Conservation (phyloP, 305 asterid genomes). For the Fraxinus platypoda region DNA sequence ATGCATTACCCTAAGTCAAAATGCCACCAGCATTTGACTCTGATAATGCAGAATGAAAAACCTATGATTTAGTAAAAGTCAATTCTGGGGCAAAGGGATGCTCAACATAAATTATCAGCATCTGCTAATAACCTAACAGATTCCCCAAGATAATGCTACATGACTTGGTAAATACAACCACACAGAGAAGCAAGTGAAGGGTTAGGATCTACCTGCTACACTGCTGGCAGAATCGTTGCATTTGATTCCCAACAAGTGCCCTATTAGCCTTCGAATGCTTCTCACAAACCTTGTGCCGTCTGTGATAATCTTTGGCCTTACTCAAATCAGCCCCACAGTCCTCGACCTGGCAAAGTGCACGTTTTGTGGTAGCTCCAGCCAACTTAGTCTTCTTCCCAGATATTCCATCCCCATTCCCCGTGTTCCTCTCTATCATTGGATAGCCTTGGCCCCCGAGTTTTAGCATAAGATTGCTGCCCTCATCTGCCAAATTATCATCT, state of each 20-base stretch:
- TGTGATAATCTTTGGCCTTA: slow-evolving; percentile 70
- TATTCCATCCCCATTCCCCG: slow-evolving; percentile 14
- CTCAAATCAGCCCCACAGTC: slow-evolving; percentile 70
- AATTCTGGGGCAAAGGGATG: neutral
- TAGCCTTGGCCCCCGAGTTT: slow-evolving; percentile 54
- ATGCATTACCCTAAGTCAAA: neutral
- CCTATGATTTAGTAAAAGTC: neutral
- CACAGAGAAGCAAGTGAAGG: neutral
- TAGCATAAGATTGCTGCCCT: slow-evolving; percentile 41
- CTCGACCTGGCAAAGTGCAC: slow-evolving; percentile 71
- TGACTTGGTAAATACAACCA: neutral
- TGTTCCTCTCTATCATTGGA: slow-evolving; percentile 18
- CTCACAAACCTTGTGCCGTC: slow-evolving; percentile 84
- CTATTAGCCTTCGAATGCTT: slow-evolving; percentile 65
- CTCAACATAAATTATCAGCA: neutral
- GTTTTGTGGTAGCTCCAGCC: slow-evolving; percentile 36
- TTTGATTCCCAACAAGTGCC: slow-evolving; percentile 60
- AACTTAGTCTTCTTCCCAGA: slow-evolving; percentile 67
- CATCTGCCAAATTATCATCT: slow-evolving; percentile 28
- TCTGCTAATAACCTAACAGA: neutral
- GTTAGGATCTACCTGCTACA: slow-evolving; percentile 63
- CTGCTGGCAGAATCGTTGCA: slow-evolving; percentile 92
- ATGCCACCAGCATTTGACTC: neutral
- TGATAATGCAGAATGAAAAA: neutral
- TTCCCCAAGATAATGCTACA: neutral